Evolutionary conservation across 2,329 filamentous ascomycete species (phyloP).

Genomic region (Cercospora beticola): DNA sequence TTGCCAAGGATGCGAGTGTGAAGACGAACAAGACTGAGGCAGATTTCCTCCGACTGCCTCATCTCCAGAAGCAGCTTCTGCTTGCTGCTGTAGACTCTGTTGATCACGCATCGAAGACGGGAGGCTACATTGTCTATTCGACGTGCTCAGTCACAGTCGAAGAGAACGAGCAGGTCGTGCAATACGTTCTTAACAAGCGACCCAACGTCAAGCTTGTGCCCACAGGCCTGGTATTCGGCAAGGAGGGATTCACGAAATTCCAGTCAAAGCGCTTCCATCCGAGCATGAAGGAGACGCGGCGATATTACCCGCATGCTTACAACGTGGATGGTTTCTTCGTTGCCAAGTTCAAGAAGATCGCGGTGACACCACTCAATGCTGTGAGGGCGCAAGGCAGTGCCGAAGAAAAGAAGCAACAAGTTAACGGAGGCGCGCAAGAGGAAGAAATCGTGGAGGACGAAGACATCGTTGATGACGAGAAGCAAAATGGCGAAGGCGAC

Average conservation of each 20-base stretch:
- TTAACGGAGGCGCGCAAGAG: slow-evolving; percentile 28
- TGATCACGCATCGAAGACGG: slow-evolving; percentile 86
- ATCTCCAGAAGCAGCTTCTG: slow-evolving; percentile 91
- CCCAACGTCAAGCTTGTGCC: slow-evolving; percentile 94
- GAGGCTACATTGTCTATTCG: slow-evolving; percentile 93
- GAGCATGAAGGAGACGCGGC: slow-evolving; percentile 75
- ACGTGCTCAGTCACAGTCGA: slow-evolving; percentile 94
- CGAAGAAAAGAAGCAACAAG: slow-evolving; percentile 35
- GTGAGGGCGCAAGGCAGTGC: slow-evolving; percentile 43
- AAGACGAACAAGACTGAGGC: slow-evolving; percentile 98
- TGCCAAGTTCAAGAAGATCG: slow-evolving; percentile 93
- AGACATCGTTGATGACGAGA: slow-evolving; percentile 46
- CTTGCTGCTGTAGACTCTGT: slow-evolving; percentile 93
- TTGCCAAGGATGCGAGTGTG: slow-evolving; percentile 91
- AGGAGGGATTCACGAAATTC: slow-evolving; percentile 86
- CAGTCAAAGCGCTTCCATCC: slow-evolving; percentile 90
- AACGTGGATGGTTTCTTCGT: slow-evolving; percentile 99
- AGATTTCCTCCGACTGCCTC: slow-evolving; percentile 90
- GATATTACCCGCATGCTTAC: slow-evolving; percentile 88
- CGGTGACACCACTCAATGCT: slow-evolving; percentile 66
- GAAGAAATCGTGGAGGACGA: slow-evolving; percentile 58
- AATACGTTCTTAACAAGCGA: slow-evolving; percentile 86
- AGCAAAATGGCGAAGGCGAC: slow-evolving; percentile 52
- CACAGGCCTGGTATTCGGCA: slow-evolving; percentile 84
- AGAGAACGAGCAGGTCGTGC: slow-evolving; percentile 90